Percentiles rank a stretch among this genome's conserved stretches.
Evolutionary conservation across 1,284 basidiomycete species (phyloP).

Genomic region (Ceratobasidium sp.): DNA sequence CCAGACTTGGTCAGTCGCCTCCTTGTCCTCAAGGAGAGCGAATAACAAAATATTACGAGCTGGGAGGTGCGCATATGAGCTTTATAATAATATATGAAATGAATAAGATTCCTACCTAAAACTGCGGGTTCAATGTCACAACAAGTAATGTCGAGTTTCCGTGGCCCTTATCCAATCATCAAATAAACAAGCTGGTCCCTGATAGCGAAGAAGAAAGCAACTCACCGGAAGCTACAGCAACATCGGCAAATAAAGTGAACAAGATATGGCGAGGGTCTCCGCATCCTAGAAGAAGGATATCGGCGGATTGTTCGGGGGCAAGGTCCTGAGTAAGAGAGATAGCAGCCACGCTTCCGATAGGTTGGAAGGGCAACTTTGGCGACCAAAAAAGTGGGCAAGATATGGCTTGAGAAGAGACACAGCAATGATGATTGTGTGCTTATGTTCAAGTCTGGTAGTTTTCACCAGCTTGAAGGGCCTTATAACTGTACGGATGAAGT

Average conservation of each 20-base stretch:
- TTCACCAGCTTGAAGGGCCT: too few species aligned
- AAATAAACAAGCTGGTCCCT: neutral
- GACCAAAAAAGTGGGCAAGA: constrained; percentile 14
- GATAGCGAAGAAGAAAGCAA: neutral
- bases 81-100: too few species aligned
- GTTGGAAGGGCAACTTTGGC: constrained; percentile 39
- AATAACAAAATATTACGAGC: neutral
- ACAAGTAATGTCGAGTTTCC: neutral
- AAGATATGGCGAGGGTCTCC: constrained; percentile 68
- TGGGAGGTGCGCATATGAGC: too few species aligned
- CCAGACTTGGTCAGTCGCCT: neutral
- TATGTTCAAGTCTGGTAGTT: too few species aligned
- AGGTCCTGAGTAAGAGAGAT: constrained; percentile 62
- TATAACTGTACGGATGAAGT: too few species aligned
- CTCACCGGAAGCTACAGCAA: constrained; percentile 34
- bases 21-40: neutral
- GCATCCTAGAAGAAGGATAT: constrained; percentile 64
- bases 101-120: neutral
- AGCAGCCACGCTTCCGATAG: constrained; percentile 66
- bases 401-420: neutral
- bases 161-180: neutral
- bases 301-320: constrained; percentile 59
- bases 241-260: constrained; percentile 63
- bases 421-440: too few species aligned
- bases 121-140: neutral